Conservation (phyloP, 1,284 basidiomycete genomes). For the Ustilago shanxiensis region DNA sequence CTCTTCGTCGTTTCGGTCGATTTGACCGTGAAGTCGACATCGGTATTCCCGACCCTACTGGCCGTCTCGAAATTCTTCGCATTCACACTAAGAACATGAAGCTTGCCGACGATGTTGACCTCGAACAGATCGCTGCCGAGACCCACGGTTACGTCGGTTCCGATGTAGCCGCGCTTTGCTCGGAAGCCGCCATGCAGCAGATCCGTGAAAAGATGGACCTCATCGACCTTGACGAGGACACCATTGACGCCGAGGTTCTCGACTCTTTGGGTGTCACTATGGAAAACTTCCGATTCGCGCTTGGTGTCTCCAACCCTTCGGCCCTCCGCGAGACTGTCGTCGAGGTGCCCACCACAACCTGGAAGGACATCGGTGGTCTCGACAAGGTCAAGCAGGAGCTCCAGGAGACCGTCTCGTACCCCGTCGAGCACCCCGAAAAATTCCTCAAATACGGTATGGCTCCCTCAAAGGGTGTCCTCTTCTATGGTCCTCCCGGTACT, state of each 20-base stretch:
- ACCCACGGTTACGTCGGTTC: constrained; percentile 99
- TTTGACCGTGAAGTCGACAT: constrained; percentile 99
- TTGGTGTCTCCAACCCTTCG: constrained; percentile 94
- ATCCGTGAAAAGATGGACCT: constrained; percentile 98
- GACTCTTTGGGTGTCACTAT: constrained; percentile 95
- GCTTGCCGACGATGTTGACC: constrained; percentile 94
- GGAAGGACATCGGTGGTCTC: constrained; percentile 99
- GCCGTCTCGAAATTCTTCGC: constrained; percentile 96
- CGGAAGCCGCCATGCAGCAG: constrained; percentile 98
- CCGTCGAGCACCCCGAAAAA: constrained; percentile 99
- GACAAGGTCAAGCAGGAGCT: constrained; percentile 99
- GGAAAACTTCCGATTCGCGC: constrained; percentile 98
- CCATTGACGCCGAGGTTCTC: constrained; percentile 95
- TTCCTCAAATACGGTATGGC: constrained; percentile 99
- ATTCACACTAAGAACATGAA: constrained; percentile 99
- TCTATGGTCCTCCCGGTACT: constrained; percentile 96
- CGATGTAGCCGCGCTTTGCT: constrained; percentile 94
- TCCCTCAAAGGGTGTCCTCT: constrained; percentile 97
- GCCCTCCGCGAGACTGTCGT: constrained; percentile 96
- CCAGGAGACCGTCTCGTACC: constrained; percentile 99
- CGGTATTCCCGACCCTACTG: constrained; percentile 97
- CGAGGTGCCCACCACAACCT: constrained; percentile 94
- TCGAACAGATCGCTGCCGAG: constrained; percentile 96
- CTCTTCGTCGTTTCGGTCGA: constrained; percentile 95
- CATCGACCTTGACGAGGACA: constrained; percentile 83